phyloP scores from a whole-genome alignment of 805 yeast genomes.

The Maudiozyma bulderi region DNA sequence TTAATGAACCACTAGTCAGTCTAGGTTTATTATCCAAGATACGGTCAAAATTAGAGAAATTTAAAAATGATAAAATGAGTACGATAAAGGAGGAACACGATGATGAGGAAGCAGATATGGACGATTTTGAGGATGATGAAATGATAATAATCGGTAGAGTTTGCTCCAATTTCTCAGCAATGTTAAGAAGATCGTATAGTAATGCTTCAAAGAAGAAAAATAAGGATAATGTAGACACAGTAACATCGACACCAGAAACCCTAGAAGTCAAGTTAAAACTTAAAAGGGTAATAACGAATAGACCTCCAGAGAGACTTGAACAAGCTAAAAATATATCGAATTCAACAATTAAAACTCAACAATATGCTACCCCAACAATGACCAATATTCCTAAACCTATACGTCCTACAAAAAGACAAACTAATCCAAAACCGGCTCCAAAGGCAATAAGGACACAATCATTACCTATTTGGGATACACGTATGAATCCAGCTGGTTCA shows the following conservation, averaged over 20 bases:
- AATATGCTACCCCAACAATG: neutral
- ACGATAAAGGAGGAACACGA: conserved; percentile 1
- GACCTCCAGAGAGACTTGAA: neutral
- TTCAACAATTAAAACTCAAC: neutral
- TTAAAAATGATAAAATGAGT: neutral
- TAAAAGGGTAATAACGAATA: conserved; percentile 17
- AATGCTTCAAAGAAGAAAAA: conserved; percentile 10
- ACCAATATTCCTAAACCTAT: conserved; percentile 1
- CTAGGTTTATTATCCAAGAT: conserved; percentile 27
- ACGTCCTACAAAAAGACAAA: conserved; percentile 19
- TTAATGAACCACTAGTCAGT: conserved; percentile 30
- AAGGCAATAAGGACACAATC: conserved; percentile 39
- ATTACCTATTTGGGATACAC: conserved; percentile 30
- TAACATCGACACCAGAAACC: conserved; percentile 15
- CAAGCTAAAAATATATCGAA: neutral
- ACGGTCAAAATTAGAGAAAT: conserved; percentile 11
- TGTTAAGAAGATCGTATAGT: conserved; percentile 23
- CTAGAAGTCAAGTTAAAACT: conserved; percentile 28
- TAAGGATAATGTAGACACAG: conserved; percentile 2
- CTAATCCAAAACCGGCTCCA: conserved; percentile 39
- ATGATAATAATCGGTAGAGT: conserved; percentile 27
- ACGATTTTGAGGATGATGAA: conserved; percentile 15
- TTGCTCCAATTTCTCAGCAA: conserved; percentile 28
- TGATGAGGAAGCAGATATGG: conserved; percentile 10
- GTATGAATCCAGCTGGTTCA: conserved; percentile 5